Evolutionary conservation across 139 green algal species (phyloP).

Genomic region (Tetradesmus obliquus): DNA sequence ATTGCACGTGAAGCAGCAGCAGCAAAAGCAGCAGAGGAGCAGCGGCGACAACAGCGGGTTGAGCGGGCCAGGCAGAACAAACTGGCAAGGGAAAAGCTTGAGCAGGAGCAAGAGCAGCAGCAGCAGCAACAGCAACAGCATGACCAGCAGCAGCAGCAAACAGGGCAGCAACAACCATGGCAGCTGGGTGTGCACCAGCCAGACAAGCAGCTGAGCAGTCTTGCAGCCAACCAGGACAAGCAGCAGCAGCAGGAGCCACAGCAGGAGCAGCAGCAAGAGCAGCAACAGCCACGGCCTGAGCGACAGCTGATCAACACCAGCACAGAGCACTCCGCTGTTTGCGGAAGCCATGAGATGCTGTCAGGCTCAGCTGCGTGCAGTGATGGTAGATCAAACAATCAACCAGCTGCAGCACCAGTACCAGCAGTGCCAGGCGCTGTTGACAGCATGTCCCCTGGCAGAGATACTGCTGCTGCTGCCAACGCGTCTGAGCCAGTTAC

Average conservation of each 20-base stretch:
- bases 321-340: background rate
- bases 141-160: background rate
- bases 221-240: background rate
- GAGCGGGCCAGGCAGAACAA: background rate
- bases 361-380: background rate
- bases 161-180: background rate
- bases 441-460: background rate
- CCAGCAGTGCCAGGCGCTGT: background rate
- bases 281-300: background rate
- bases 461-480: background rate
- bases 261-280: background rate
- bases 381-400: no score
- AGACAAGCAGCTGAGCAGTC: background rate
- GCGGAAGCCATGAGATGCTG: background rate
- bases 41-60: background rate
- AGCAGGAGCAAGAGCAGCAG: background rate
- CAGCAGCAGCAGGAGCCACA: background rate
- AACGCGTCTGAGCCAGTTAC: background rate
- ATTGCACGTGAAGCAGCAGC: background rate
- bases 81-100: background rate
- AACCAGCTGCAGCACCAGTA: background rate
- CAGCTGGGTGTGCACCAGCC: background rate
- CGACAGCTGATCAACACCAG: background rate
- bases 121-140: background rate
- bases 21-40: background rate